A percentile compares a stretch with the other conserved stretches of the same genome.
These are phyloP conservation scores for Penicillium psychrosexuale DNA, from an alignment of 2,329 filamentous ascomycete genomes.

Conservation along the genomic window DNA sequence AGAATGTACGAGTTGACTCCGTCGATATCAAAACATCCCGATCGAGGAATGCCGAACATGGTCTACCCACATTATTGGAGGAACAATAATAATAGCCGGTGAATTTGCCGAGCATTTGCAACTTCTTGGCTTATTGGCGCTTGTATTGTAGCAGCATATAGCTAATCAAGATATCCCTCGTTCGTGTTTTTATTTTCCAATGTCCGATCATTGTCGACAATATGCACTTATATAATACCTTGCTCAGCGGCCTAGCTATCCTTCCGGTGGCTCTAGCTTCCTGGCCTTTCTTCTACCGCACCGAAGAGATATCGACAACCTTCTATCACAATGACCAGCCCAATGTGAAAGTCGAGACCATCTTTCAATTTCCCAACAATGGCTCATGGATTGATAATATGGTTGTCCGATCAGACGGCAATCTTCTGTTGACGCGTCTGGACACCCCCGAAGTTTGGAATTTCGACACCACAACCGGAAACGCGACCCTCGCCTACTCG, in stretches of 20 bases:
- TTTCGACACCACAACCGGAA: conserved; percentile 17
- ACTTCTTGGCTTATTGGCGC: neutral
- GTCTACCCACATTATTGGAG: neutral
- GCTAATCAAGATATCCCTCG: neutral
- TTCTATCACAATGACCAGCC: conserved; percentile 13
- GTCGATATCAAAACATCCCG: neutral
- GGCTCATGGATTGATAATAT: conserved; percentile 26
- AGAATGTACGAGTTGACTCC: neutral
- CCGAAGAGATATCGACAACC: neutral
- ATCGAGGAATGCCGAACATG: neutral
- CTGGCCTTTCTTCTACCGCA: neutral
- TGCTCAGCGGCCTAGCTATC: conserved; percentile 7
- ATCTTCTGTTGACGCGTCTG: conserved; percentile 20
- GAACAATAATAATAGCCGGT: neutral
- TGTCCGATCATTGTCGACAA: neutral
- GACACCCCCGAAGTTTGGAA: conserved; percentile 24
- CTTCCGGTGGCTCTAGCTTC: conserved; percentile 12
- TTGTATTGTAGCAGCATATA: neutral
- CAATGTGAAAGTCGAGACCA: conserved; percentile 16
- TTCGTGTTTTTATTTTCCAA: neutral
- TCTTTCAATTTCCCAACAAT: conserved; percentile 26
- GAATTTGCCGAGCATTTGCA: neutral
- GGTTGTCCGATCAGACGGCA: conserved; percentile 18
- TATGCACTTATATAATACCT: conserved; percentile 10
- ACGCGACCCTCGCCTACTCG: conserved; percentile 17